Percentiles rank a stretch among this genome's conserved stretches.
Evolutionary conservation across 1,284 basidiomycete species (phyloP).

Genomic region (Malassezia obtusa): DNA sequence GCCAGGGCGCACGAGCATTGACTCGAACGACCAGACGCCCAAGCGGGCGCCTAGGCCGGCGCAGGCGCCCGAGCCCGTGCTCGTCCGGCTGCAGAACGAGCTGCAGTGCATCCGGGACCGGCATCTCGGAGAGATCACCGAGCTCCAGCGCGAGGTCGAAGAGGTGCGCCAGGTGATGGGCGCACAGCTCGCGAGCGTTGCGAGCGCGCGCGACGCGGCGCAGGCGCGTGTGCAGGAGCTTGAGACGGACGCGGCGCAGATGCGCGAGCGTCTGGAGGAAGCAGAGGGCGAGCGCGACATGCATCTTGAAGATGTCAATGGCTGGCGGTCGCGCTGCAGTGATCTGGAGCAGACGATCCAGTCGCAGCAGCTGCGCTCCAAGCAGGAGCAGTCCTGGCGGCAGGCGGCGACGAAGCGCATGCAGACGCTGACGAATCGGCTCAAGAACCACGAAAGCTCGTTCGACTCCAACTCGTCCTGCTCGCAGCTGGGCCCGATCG

Average conservation of each 20-base stretch:
- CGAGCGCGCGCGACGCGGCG: slow-evolving; percentile 16
- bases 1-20: slow-evolving; percentile 12
- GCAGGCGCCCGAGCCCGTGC: not conserved
- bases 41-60: not conserved
- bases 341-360: slow-evolving; percentile 36
- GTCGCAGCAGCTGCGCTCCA: slow-evolving; percentile 26
- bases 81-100: not conserved
- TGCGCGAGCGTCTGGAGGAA: slow-evolving; percentile 28
- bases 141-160: slow-evolving; percentile 14
- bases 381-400: slow-evolving; percentile 26
- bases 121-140: slow-evolving; percentile 5
- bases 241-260: slow-evolving; percentile 18
- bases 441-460: slow-evolving; percentile 20
- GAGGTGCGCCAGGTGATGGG: slow-evolving; percentile 15
- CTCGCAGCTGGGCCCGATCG: not conserved
- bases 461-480: slow-evolving; percentile 7
- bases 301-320: slow-evolving; percentile 39
- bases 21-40: slow-evolving; percentile 6
- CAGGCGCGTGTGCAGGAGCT: slow-evolving; percentile 14
- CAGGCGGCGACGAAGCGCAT: slow-evolving; percentile 25
- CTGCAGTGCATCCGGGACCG: slow-evolving; percentile 4
- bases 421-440: slow-evolving; percentile 23
- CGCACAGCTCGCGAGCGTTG: slow-evolving; percentile 16
- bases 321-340: slow-evolving; percentile 40
- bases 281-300: slow-evolving; percentile 40